Conservation (phyloP, 352 stramenopile species). For the Phytophthora palmivora region DNA sequence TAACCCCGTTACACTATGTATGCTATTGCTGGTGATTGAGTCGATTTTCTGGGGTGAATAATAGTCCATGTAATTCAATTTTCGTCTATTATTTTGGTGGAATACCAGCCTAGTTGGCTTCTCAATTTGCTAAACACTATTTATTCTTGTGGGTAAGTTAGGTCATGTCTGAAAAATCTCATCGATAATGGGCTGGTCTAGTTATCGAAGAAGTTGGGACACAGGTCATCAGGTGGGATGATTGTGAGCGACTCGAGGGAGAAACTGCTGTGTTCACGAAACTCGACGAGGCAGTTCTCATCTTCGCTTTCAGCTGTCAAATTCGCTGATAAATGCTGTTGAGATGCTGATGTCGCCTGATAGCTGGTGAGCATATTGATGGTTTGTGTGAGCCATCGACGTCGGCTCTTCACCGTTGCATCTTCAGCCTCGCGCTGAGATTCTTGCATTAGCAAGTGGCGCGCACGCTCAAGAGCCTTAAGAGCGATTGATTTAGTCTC, state of each 20-base stretch:
- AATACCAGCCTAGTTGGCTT: too few species aligned
- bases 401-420: slow-evolving; percentile 9
- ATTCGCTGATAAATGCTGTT: neutral
- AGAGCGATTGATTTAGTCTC: slow-evolving; percentile 58
- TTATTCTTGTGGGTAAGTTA: too few species aligned
- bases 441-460: slow-evolving; percentile 41
- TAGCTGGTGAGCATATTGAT: slow-evolving; percentile 53
- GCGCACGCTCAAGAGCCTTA: slow-evolving; percentile 54
- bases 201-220: slow-evolving; percentile 56
- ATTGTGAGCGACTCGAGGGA: slow-evolving; percentile 63
- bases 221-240: slow-evolving; percentile 61
- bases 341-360: neutral
- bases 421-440: slow-evolving; percentile 21
- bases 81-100: too few species aligned
- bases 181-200: neutral
- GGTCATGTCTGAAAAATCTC: too few species aligned
- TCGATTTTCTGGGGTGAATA: too few species aligned
- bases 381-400: slow-evolving; percentile 47
- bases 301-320: slow-evolving; percentile 11
- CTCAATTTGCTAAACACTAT: too few species aligned
- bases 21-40: too few species aligned
- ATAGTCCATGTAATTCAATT: too few species aligned
- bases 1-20: too few species aligned
- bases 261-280: slow-evolving; percentile 67
- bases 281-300: slow-evolving; percentile 39